Conservation (phyloP, 768 basidiomycete species). For the Fistulinella prunicolor region DNA sequence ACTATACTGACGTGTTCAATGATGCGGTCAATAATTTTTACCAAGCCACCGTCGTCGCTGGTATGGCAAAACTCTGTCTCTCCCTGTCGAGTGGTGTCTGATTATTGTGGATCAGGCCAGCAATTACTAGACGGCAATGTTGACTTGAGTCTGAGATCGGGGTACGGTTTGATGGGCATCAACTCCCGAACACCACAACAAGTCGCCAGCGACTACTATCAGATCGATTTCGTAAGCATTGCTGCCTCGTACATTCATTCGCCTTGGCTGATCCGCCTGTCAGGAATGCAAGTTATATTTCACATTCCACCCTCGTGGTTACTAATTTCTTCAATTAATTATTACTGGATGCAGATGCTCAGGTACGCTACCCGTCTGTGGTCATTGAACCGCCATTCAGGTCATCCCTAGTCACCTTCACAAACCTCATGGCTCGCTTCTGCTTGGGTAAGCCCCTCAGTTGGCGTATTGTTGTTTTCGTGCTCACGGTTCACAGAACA, state of each 20-base stretch:
- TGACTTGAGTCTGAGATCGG: slow-evolving; percentile 52
- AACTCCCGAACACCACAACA: slow-evolving; percentile 45
- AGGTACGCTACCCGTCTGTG: slow-evolving; percentile 16
- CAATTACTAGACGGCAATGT: slow-evolving; percentile 32
- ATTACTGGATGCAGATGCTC: slow-evolving; percentile 17
- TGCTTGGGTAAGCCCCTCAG: slow-evolving; percentile 46
- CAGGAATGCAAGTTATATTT: slow-evolving; percentile 29
- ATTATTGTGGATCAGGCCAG: slow-evolving; percentile 8
- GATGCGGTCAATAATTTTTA: slow-evolving; percentile 39
- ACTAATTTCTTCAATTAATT: slow-evolving; percentile 3
- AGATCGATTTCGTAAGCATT: slow-evolving; percentile 38
- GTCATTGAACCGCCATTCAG: slow-evolving; percentile 5
- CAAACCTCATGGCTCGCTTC: slow-evolving; percentile 64
- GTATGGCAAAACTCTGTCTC: slow-evolving; percentile 35
- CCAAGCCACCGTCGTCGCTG: slow-evolving; percentile 43
- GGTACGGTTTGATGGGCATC: slow-evolving; percentile 49
- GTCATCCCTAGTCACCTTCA: slow-evolving; percentile 54
- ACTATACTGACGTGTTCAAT: slow-evolving; percentile 47
- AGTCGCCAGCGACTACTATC: slow-evolving; percentile 55
- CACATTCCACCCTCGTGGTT: background rate
- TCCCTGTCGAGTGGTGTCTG: slow-evolving; percentile 45
- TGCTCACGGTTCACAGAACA: slow-evolving; percentile 39
- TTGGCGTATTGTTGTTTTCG: background rate
- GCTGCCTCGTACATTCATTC: background rate
- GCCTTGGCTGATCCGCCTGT: slow-evolving; percentile 2